Conservation (phyloP, 352 stramenopile species). For the Pythium dissotocum region DNA sequence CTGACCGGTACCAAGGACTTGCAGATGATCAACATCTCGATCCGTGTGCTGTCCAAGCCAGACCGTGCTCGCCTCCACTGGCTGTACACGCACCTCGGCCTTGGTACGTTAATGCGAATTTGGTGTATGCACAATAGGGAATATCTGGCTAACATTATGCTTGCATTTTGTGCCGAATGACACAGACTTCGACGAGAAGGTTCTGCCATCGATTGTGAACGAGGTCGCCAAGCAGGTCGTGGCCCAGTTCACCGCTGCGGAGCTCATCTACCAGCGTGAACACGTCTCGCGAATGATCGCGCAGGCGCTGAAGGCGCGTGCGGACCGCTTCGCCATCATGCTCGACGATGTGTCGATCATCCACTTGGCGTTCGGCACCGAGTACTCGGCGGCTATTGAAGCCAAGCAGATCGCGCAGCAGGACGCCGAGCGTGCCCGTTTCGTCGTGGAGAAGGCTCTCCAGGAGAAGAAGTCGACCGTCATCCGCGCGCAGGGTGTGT, state of each 20-base stretch:
- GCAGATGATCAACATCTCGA: conserved; percentile 99
- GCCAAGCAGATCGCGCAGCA: conserved; percentile 99
- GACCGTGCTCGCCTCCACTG: conserved; percentile 92
- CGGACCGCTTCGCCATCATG: conserved; percentile 92
- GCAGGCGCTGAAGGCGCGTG: conserved; percentile 75
- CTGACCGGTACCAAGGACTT: conserved; percentile 96
- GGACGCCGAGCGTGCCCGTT: conserved; percentile 98
- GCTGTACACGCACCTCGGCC: conserved; percentile 96
- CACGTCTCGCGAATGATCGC: conserved; percentile 95
- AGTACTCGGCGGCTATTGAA: conserved; percentile 99
- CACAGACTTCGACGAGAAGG: conserved; percentile 97
- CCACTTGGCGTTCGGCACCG: conserved; percentile 97
- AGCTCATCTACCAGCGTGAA: conserved; percentile 99
- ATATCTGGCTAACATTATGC: too few relatives aligned
- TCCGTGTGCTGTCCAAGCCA: conserved; percentile 98
- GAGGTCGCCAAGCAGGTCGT: conserved; percentile 99
- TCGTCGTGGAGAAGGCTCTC: conserved; percentile 97
- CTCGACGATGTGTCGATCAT: conserved; percentile 99
- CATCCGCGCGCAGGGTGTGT: conserved; percentile 97
- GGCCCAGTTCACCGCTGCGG: conserved; percentile 98
- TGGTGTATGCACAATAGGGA: too few relatives aligned
- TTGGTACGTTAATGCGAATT: conserved; percentile 45
- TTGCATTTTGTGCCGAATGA: not conserved
- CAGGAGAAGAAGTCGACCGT: conserved; percentile 99
- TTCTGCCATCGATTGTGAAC: conserved; percentile 99